A percentile compares a stretch with the other conserved stretches of the same genome.
Conservation (phyloP, 108 stramenopile species). For the Parietichytrium sp. region DNA sequence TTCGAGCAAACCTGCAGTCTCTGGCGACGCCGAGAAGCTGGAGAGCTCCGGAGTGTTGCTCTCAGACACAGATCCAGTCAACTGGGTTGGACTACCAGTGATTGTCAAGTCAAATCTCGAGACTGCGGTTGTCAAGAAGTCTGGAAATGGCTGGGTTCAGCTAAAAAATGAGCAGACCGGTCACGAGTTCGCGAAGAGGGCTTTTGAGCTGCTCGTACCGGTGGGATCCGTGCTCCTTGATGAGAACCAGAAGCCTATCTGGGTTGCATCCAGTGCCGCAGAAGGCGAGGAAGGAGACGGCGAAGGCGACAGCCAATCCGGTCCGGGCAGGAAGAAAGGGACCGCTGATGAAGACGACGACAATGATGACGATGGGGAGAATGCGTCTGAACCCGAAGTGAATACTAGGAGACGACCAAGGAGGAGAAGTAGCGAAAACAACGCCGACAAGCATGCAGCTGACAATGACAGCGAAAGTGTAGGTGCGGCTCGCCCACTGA, state of each 20-base stretch:
- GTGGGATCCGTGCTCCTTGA: not conserved
- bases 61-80: not conserved
- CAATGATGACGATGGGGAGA: no score
- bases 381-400: no score
- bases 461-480: not conserved
- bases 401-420: no score
- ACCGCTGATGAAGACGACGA: no score
- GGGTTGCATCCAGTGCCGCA: no score
- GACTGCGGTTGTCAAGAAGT: not conserved
- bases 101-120: slow-evolving; percentile 8
- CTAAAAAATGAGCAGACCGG: not conserved
- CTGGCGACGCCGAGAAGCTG: not conserved
- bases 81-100: not conserved
- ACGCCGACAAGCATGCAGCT: not conserved
- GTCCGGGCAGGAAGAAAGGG: no score
- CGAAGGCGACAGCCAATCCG: no score
- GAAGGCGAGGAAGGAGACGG: no score
- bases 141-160: slow-evolving; percentile 31
- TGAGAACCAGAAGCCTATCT: no score
- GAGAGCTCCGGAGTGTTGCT: not conserved
- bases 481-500: no score
- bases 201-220: not conserved
- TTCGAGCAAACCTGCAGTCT: no score
- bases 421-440: not conserved
- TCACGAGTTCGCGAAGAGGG: not conserved